Base-by-base conservation (phyloP, 2,329 filamentous ascomycete species). In the Tolypocladium inflatum region DNA sequence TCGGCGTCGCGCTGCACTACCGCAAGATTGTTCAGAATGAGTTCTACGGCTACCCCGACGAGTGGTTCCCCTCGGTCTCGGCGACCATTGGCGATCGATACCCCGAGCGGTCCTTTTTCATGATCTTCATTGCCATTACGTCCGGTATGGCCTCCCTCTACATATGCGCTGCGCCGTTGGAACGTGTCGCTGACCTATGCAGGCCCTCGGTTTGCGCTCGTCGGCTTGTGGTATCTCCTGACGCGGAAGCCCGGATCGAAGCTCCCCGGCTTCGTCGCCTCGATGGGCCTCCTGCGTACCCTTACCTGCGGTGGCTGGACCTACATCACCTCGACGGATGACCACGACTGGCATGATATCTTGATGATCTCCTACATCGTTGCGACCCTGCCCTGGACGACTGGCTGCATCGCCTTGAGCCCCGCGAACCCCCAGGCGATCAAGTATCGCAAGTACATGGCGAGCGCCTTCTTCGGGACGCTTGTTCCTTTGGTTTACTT, bases 331-430 rank as follows among this genome's bases (percentile, higher is more conserved):
- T 97, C 94, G 61, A 99, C 94, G 50, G 94, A 99, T 71, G 91
- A 97, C 71, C 94, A 99, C 73, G 86, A 96, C 74, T 97, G 91
- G 92, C 94, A 99, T 72, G 94, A 99, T 69, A 93, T 97, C 62
- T 93, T 99, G 72, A 99, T 99, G 94, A 97, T 99, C 65, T 95
- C 91, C 17, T 99, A 99, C 73, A 80, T 99, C 58, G 87, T 99
- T 52, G 89, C 91, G 39, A 97, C 94, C 3, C 79, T 99, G 57
- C 94, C 94, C 2, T 99, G 94, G 94, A 99, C 93, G 2, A 73
- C 91, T 54, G 94, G 94, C 54, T 97, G 93, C 72, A 82, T 97
- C 61, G 85, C 88, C 6, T 77, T 97, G 55, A 97, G 92, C 73
- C 91, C 93, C 13, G 85, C 87, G 58, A 96, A 97, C 70, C 81